Evolutionary conservation across 148 eudicot genomes (phyloP).

Genomic region (Dysphania ambrosioides): DNA sequence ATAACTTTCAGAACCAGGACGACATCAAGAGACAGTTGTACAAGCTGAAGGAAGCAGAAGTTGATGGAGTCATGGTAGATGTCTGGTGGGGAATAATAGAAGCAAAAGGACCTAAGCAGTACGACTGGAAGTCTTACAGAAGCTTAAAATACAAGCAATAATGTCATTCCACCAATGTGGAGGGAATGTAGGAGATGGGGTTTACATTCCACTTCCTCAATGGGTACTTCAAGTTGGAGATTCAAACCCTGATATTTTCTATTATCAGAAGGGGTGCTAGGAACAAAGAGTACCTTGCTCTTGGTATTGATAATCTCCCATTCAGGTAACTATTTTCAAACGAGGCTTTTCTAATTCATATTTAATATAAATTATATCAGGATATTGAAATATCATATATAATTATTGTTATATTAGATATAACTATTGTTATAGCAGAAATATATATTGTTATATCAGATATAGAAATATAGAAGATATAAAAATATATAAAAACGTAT

Average conservation of each 20-base stretch:
- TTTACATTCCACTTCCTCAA: constrained; percentile 59
- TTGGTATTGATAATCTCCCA: constrained; percentile 65
- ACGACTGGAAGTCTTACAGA: constrained; percentile 68
- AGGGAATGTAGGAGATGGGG: constrained; percentile 75
- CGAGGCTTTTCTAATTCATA: too few species aligned
- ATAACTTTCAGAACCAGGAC: constrained; percentile 39
- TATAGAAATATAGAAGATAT: too few species aligned
- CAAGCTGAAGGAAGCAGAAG: constrained; percentile 51
- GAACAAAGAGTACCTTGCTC: too few species aligned
- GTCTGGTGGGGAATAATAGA: too few species aligned
- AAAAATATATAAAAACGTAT: too few species aligned
- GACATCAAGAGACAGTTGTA: constrained; percentile 45
- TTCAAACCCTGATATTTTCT: constrained; percentile 54
- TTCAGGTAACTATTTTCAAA: constrained; percentile 43
- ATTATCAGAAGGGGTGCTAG: constrained; percentile 50
- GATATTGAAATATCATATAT: too few species aligned
- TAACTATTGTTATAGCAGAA: too few species aligned
- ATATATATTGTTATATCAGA: too few species aligned
- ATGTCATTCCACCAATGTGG: constrained; percentile 90
- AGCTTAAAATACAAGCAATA: constrained; percentile 56
- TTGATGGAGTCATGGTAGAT: too few species aligned
- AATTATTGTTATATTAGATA: too few species aligned
- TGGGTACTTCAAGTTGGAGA: constrained; percentile 66
- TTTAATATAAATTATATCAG: too few species aligned
- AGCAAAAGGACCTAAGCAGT: constrained; percentile 62